Conservation (phyloP, 2,329 filamentous ascomycete species). For the Phialocephala sp. region DNA sequence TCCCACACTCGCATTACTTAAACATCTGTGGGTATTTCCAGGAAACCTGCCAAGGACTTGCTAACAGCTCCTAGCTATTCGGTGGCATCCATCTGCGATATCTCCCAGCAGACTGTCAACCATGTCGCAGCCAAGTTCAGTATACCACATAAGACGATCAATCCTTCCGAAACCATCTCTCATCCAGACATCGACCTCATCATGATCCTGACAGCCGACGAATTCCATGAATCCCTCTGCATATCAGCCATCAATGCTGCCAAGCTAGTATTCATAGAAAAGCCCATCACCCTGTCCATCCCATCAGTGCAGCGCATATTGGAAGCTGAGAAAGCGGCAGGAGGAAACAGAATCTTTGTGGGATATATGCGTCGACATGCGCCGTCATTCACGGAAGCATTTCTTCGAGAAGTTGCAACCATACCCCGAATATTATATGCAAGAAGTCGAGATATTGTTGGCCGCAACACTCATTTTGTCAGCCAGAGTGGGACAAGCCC, state of each 20-base stretch:
- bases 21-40: slow-evolving; percentile 38
- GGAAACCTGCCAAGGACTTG: not conserved
- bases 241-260: slow-evolving; percentile 57
- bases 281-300: slow-evolving; percentile 58
- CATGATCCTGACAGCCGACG: slow-evolving; percentile 58
- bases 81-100: slow-evolving; percentile 44
- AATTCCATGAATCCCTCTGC: slow-evolving; percentile 58
- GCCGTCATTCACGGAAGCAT: slow-evolving; percentile 56
- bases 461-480: slow-evolving; percentile 57
- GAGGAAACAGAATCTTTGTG: slow-evolving; percentile 55
- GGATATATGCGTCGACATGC: slow-evolving; percentile 68
- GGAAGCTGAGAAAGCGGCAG: slow-evolving; percentile 52
- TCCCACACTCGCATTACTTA: slow-evolving; percentile 50
- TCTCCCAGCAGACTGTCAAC: slow-evolving; percentile 46
- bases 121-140: slow-evolving; percentile 46
- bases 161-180: slow-evolving; percentile 17
- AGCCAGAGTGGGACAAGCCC: slow-evolving; percentile 55
- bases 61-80: slow-evolving; percentile 10
- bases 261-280: slow-evolving; percentile 65
- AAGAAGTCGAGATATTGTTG: slow-evolving; percentile 57
- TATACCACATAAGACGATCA: slow-evolving; percentile 37
- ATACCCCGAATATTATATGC: slow-evolving; percentile 62
- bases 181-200: slow-evolving; percentile 42
- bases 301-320: slow-evolving; percentile 53
- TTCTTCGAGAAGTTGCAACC: slow-evolving; percentile 56